Evolutionary conservation across 1,139 yeast species (phyloP).

Genomic region (Pichia sp.): DNA sequence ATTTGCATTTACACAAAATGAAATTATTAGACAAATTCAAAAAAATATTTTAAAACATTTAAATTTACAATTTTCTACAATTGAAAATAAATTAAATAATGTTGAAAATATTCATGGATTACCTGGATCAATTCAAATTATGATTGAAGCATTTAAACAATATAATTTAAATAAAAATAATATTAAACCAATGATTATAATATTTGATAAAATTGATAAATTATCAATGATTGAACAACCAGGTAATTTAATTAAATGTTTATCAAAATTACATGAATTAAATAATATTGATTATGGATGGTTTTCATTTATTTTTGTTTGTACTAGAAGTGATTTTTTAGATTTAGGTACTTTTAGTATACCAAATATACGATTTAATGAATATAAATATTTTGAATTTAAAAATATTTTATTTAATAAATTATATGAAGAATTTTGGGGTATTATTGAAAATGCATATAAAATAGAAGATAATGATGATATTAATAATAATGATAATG

Average conservation of each 20-base stretch:
- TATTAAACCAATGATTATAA: conserved; percentile 19
- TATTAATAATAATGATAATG: neutral
- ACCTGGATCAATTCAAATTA: conserved; percentile 21
- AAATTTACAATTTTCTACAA: neutral
- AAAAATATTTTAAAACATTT: neutral
- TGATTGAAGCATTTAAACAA: conserved; percentile 7
- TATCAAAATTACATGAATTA: conserved; percentile 26
- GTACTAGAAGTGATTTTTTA: conserved; percentile 22
- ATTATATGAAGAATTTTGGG: conserved; percentile 18
- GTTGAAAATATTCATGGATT: conserved; percentile 8
- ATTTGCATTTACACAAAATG: conserved; percentile 10
- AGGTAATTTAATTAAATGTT: conserved; percentile 21
- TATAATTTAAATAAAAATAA: neutral
- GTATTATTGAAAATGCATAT: neutral
- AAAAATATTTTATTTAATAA: conserved; percentile 19
- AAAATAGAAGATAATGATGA: neutral
- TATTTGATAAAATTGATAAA: conserved; percentile 25
- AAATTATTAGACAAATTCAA: neutral
- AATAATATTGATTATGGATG: conserved; percentile 10
- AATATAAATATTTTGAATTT: conserved; percentile 20
- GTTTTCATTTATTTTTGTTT: conserved; percentile 23
- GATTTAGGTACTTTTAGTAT: conserved; percentile 22
- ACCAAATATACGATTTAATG: conserved; percentile 22
- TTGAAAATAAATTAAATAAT: neutral
- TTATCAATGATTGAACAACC: conserved; percentile 21